Evolutionary conservation across 805 yeast genomes (phyloP).

Genomic region (Maudiozyma saulgeensis): DNA sequence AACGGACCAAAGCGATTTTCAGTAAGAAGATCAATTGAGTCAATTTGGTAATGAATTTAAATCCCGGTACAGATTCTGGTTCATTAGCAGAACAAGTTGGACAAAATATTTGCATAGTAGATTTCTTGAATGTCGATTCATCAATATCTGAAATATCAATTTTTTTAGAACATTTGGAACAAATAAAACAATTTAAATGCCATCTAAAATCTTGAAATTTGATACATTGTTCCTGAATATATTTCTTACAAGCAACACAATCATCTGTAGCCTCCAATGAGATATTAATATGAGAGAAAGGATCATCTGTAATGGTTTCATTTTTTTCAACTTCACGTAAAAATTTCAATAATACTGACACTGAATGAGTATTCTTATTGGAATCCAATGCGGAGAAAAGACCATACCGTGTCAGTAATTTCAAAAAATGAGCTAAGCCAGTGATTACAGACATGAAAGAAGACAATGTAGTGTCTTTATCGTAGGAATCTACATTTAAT

Average conservation of each 20-base stretch:
- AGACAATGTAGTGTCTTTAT: conserved; percentile 33
- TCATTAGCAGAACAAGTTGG: conserved; percentile 49
- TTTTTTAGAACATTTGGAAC: conserved; percentile 46
- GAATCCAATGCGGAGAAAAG: conserved; percentile 64
- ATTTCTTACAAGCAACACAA: conserved; percentile 60
- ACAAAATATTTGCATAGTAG: conserved; percentile 40
- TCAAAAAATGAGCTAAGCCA: conserved; percentile 85
- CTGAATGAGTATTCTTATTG: conserved; percentile 48
- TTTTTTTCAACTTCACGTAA: conserved; percentile 44
- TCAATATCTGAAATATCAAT: conserved; percentile 33
- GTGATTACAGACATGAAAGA: conserved; percentile 75
- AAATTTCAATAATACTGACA: conserved; percentile 54
- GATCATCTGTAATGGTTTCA: conserved; percentile 29
- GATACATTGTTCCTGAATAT: conserved; percentile 79
- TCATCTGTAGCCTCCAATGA: conserved; percentile 61
- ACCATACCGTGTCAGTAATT: conserved; percentile 73
- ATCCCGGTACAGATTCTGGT: conserved; percentile 43
- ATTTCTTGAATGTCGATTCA: conserved; percentile 39
- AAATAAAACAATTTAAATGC: conserved; percentile 70
- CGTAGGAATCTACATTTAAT: conserved; percentile 30
- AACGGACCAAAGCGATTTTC: conserved; percentile 75
- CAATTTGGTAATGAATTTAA: conserved; percentile 55
- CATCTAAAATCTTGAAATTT: conserved; percentile 56
- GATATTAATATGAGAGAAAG: conserved; percentile 37
- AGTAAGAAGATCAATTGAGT: conserved; percentile 67